Evolutionary conservation across 257 asterid genomes (phyloP).

Genomic region (Solanum etuberosum): DNA sequence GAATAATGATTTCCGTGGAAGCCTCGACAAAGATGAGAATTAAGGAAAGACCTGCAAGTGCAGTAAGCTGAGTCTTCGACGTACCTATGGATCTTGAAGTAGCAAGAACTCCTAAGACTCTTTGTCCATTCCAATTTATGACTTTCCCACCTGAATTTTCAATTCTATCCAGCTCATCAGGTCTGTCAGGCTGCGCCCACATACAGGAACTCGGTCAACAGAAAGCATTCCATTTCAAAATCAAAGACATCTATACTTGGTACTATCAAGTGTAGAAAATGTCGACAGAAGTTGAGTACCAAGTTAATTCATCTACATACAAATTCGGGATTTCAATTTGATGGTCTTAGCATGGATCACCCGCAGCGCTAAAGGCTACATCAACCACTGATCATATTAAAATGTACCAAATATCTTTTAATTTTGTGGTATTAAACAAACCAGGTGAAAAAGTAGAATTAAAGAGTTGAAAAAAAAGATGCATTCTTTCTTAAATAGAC

Average conservation of each 20-base stretch:
- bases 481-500: neutral
- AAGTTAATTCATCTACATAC: neutral
- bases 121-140: constrained; percentile 55
- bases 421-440: neutral
- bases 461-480: neutral
- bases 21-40: neutral
- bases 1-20: neutral
- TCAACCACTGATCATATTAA: neutral
- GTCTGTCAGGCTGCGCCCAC: constrained; percentile 55
- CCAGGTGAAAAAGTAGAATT: neutral
- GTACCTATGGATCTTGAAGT: constrained; percentile 73
- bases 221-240: neutral
- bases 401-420: fast-evolving
- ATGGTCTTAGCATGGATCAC: neutral
- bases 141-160: constrained; percentile 66
- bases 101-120: constrained; percentile 66
- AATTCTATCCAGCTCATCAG: constrained; percentile 60
- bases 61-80: neutral
- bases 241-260: neutral
- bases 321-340: neutral
- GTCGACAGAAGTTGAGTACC: neutral
- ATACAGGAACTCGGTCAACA: neutral
- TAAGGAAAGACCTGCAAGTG: neutral
- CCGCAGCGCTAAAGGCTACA: neutral
- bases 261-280: neutral